Percentiles rank a stretch among this genome's conserved stretches.
Evolutionary conservation across 371 early-diverging fungal genomes (phyloP).

Genomic region (Sanchytrium tribonematis): DNA sequence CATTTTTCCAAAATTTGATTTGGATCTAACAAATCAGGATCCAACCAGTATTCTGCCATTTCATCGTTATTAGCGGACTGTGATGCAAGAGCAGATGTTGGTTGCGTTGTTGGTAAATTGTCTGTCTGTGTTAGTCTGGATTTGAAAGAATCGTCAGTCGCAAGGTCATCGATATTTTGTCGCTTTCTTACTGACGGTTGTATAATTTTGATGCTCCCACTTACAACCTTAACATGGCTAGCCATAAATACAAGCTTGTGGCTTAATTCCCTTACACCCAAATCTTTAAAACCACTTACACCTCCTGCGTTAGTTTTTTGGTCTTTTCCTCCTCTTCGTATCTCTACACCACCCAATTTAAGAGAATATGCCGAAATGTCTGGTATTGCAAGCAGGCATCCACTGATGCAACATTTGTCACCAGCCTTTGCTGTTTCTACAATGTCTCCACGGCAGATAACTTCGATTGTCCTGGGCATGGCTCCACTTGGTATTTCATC

Average conservation of each 20-base stretch:
- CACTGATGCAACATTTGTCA: slow-evolving; percentile 71
- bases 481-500: slow-evolving; percentile 90
- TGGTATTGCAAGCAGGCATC: slow-evolving; percentile 79
- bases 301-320: slow-evolving; percentile 25
- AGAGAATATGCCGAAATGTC: slow-evolving; percentile 23
- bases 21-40: slow-evolving; percentile 9
- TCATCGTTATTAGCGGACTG: neutral
- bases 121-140: neutral
- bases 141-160: neutral
- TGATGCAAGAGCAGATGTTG: neutral
- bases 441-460: slow-evolving; percentile 79
- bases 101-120: neutral
- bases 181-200: neutral
- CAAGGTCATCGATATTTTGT: neutral
- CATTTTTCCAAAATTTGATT: slow-evolving; percentile 12
- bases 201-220: neutral
- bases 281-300: slow-evolving; percentile 51
- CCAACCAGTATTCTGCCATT: slow-evolving; percentile 4
- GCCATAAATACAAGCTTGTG: slow-evolving; percentile 71
- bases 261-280: slow-evolving; percentile 71
- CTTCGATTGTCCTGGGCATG: slow-evolving; percentile 91
- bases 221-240: slow-evolving; percentile 33
- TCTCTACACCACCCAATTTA: neutral
- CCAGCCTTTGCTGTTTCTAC: slow-evolving; percentile 94
- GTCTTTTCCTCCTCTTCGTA: neutral